A percentile compares a stretch with the other conserved stretches of the same genome.
phyloP scores from a whole-genome alignment of 495 filamentous ascomycete genomes.

The Penicillium angulare region DNA sequence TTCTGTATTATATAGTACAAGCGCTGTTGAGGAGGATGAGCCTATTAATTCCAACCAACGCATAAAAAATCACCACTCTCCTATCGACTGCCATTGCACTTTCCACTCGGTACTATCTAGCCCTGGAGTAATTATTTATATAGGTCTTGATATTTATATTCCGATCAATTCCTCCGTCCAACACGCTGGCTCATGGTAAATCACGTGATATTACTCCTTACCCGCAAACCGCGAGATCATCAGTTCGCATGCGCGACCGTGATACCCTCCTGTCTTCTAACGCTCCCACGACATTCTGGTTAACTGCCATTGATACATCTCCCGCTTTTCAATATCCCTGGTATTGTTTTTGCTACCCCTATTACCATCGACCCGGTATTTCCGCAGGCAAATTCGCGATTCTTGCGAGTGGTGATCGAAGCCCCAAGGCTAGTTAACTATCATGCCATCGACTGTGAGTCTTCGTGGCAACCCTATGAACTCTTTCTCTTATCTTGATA shows the following conservation, averaged over 20 bases:
- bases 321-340: too few relatives aligned
- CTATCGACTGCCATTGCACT: not conserved
- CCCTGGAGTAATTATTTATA: not conserved
- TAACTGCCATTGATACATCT: too few relatives aligned
- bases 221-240: not conserved
- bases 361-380: too few relatives aligned
- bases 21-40: conserved; percentile 10
- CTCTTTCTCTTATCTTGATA: not conserved
- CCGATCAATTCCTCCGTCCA: too few relatives aligned
- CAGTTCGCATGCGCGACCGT: not conserved
- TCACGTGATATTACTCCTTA: conserved; percentile 14
- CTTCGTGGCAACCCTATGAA: conserved; percentile 13
- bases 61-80: not conserved
- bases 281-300: too few relatives aligned
- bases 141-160: too few relatives aligned
- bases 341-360: too few relatives aligned
- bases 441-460: conserved; percentile 47
- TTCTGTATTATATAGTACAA: conserved; percentile 30
- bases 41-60: conserved; percentile 12
- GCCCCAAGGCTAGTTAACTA: conserved; percentile 13
- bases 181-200: too few relatives aligned
- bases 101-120: not conserved
- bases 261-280: not conserved
- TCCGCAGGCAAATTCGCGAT: too few relatives aligned
- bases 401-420: too few relatives aligned